Base-by-base conservation (phyloP, 2,329 filamentous ascomycete species). In the Sphaerostilbella broomeana region DNA sequence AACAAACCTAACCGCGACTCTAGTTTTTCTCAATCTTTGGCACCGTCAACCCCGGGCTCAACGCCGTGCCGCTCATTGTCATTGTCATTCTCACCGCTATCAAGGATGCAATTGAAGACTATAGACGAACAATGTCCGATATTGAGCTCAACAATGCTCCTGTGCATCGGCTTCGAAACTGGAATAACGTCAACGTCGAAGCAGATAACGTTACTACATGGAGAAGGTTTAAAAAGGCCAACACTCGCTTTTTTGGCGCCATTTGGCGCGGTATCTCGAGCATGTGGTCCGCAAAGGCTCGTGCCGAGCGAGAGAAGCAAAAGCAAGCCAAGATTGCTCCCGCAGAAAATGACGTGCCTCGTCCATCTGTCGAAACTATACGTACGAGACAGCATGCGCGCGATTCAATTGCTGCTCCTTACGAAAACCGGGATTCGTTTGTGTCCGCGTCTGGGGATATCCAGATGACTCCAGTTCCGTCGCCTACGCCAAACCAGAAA, bases 1-100 rank as follows among this genome's bases (percentile, higher is more conserved):
- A n/a, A n/a, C n/a, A n/a, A n/a, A n/a, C n/a, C n/a, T n/a, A n/a
- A n/a, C n/a, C n/a, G n/a, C n/a, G n/a, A n/a, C 18, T 27, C 17
- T 24, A 97, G 92, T 86, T 94, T 59, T 97, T 97, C 65, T 81
- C 87, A 47, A 95, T 98, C 49, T 98, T 98, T 58, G 92, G 92
- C 54, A 89, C 84, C 47, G 76, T 79, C 21, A 95, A 95, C 57
- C 90, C 92, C 13, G 92, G 85, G 27, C 70, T 98, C 28, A 90
- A 88, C 56, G 80, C 90, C 5, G 87, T 92, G 16, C 92, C 92
- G 38, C 70, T 98, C 48, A 95, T 98, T 51, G 82, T 95, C 55
- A 97, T 98, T 62, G 72, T 98, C 38, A 66, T 76, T 45, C 77
- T 95, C 38, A 98, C 92, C 2, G 81, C 87, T 19, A 76, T 95